These are phyloP conservation scores for Pichia thaimueangensis DNA, from an alignment of 805 yeast species.

Conservation along the genomic window DNA sequence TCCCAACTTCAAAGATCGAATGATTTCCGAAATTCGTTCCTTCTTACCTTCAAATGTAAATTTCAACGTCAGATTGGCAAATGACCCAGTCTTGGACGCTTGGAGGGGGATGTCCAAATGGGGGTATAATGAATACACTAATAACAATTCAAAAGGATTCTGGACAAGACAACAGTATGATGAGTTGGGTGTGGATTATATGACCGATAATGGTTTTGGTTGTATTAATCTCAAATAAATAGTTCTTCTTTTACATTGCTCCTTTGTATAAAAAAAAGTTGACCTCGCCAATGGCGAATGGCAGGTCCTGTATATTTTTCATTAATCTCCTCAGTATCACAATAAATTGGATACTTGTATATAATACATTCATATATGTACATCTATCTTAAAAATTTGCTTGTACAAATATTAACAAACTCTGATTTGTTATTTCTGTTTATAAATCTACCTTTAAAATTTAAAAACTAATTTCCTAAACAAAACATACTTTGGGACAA, in stretches of 20 bases:
- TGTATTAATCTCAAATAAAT: constrained; percentile 19
- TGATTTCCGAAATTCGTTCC: constrained; percentile 60
- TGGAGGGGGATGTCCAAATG: constrained; percentile 94
- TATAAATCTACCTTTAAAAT: too few relatives aligned
- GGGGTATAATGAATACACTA: constrained; percentile 42
- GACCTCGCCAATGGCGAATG: too few relatives aligned
- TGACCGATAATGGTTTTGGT: constrained; percentile 80
- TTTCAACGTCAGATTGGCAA: constrained; percentile 55
- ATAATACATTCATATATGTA: too few relatives aligned
- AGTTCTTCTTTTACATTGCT: neutral
- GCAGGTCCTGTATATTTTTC: too few relatives aligned
- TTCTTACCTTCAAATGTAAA: constrained; percentile 65
- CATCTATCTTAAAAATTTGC: too few relatives aligned
- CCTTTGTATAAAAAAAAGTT: too few relatives aligned
- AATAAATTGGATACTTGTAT: too few relatives aligned
- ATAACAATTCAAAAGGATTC: constrained; percentile 31
- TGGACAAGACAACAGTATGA: constrained; percentile 64
- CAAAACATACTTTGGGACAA: too few relatives aligned
- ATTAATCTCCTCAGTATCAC: too few relatives aligned
- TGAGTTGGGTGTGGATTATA: constrained; percentile 85
- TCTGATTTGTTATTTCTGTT: too few relatives aligned
- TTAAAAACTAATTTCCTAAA: too few relatives aligned
- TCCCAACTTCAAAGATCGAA: constrained; percentile 59
- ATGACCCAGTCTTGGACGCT: constrained; percentile 69
- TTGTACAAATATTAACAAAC: too few relatives aligned